These are phyloP conservation scores for Porphyrellus cyaneotinctus DNA, from an alignment of 768 basidiomycete genomes.

Conservation along the genomic window DNA sequence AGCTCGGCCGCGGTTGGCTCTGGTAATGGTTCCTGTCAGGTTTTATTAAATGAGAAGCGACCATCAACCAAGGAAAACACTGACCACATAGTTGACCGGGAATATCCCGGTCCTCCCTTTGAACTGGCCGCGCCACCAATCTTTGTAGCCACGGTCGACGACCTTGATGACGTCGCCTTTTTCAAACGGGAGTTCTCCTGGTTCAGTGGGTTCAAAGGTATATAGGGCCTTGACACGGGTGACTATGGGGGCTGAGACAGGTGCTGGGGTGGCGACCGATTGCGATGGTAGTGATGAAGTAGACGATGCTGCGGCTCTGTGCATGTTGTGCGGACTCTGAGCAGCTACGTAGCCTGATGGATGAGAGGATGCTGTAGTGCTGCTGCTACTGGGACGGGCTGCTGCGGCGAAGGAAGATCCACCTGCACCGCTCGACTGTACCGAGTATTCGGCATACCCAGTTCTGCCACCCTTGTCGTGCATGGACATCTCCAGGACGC, in stretches of 20 bases:
- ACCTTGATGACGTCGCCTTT: conserved; percentile 94
- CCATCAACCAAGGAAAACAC: conserved; percentile 26
- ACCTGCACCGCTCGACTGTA: conserved; percentile 35
- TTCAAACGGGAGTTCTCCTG: conserved; percentile 87
- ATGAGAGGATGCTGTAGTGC: conserved; percentile 34
- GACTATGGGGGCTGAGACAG: conserved; percentile 41
- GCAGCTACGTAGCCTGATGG: conserved; percentile 57
- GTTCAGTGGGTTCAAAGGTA: conserved; percentile 81
- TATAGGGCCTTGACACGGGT: conserved; percentile 88
- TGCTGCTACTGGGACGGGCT: conserved; percentile 23
- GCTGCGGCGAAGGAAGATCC: conserved; percentile 24
- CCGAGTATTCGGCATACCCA: conserved; percentile 47
- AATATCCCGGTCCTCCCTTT: conserved; percentile 92
- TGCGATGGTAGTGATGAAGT: conserved; percentile 26
- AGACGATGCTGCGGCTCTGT: conserved; percentile 27
- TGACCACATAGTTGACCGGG: conserved; percentile 92
- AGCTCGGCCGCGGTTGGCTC: conserved; percentile 77
- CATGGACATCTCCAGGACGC: conserved; percentile 90
- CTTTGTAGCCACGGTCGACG: conserved; percentile 88
- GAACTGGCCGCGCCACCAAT: conserved; percentile 96
- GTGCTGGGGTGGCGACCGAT: conserved; percentile 14
- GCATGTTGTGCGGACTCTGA: conserved; percentile 48
- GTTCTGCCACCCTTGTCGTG: conserved; percentile 81
- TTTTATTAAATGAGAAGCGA: neutral
- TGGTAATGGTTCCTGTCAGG: conserved; percentile 69